Evolutionary conservation across 768 basidiomycete species (phyloP).

Genomic region (Lactarius quietus): DNA sequence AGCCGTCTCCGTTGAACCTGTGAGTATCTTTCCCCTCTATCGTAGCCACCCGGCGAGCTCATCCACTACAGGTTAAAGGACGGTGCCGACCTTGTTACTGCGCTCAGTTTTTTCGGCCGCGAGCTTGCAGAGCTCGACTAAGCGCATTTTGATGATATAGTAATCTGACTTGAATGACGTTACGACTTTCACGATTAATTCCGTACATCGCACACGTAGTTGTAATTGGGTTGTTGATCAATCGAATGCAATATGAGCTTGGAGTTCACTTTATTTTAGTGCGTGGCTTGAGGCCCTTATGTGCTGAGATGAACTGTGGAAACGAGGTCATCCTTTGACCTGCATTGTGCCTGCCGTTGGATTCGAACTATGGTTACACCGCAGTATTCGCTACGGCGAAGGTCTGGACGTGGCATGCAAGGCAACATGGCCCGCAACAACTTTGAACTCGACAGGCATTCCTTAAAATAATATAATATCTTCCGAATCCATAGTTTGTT

Average conservation of each 20-base stretch:
- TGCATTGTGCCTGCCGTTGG: not conserved
- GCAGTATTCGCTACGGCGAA: too few species aligned
- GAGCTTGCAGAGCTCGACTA: conserved; percentile 4
- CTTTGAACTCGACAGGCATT: too few species aligned
- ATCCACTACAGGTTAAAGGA: not conserved
- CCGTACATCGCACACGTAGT: not conserved
- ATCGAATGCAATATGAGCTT: not conserved
- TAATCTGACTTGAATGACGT: not conserved
- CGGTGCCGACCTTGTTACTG: too few species aligned
- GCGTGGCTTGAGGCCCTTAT: not conserved
- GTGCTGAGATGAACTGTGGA: not conserved
- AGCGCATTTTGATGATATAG: not conserved
- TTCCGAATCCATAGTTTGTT: too few species aligned
- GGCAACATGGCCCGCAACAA: too few species aligned
- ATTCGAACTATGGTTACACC: not conserved
- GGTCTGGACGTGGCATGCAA: too few species aligned
- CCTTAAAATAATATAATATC: too few species aligned
- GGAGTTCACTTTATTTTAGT: not conserved
- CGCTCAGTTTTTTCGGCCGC: not conserved
- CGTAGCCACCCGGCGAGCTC: not conserved
- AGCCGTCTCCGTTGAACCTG: not conserved
- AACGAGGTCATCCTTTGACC: not conserved
- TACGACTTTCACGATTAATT: not conserved
- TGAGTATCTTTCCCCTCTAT: not conserved
- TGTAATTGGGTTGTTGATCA: not conserved